Conservation (phyloP, 2,329 filamentous ascomycete genomes). For the Biscogniauxia sp. region DNA sequence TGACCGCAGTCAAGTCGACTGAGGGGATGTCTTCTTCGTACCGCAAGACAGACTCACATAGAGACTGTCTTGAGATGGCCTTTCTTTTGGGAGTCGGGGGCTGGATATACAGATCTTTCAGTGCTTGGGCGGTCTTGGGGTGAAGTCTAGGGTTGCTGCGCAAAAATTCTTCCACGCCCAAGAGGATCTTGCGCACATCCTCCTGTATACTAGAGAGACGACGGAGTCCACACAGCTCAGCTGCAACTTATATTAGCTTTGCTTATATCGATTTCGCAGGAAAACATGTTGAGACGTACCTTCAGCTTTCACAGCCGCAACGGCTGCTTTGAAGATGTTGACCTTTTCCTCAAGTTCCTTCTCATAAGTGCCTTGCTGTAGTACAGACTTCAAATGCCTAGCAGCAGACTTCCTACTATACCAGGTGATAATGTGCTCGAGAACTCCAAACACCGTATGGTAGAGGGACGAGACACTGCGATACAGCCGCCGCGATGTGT, state of each 20-base stretch:
- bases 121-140: not conserved
- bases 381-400: conserved; percentile 6
- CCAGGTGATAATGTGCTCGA: conserved; percentile 11
- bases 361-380: conserved; percentile 9
- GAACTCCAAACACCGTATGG: conserved; percentile 6
- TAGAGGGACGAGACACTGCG: conserved; percentile 9
- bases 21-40: conserved; percentile 7
- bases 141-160: conserved; percentile 6
- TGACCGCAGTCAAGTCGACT: conserved; percentile 2
- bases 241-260: too few relatives aligned
- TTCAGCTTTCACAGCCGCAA: conserved; percentile 5
- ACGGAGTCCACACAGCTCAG: too few relatives aligned
- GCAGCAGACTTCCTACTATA: conserved; percentile 7
- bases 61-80: conserved; percentile 9
- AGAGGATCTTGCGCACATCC: not conserved
- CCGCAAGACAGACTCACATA: conserved; percentile 9
- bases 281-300: not conserved
- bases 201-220: too few relatives aligned
- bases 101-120: not conserved
- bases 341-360: conserved; percentile 8
- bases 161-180: not conserved
- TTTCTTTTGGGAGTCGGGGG: not conserved
- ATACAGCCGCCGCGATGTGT: conserved; percentile 9
- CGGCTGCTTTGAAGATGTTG: conserved; percentile 5
- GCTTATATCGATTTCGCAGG: too few relatives aligned